These are phyloP conservation scores for Nematodospora valgi DNA, from an alignment of 805 yeast genomes.

Conservation along the genomic window DNA sequence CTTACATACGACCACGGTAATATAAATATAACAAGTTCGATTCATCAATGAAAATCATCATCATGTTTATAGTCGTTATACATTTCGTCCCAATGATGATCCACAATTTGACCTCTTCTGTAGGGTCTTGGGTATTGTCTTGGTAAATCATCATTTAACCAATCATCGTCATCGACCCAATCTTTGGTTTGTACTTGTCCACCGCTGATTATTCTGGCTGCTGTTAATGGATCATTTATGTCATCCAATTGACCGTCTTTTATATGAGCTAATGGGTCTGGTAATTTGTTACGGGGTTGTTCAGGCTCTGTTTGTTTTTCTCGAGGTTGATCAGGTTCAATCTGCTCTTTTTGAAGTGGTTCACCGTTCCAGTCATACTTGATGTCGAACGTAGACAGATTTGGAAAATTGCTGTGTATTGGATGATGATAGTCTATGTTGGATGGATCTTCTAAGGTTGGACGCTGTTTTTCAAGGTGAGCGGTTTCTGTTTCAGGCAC, in stretches of 20 bases:
- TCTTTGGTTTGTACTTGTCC: slow-evolving; percentile 31
- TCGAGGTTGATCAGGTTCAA: neutral
- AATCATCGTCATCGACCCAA: slow-evolving; percentile 34
- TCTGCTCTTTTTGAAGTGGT: slow-evolving; percentile 1
- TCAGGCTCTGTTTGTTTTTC: slow-evolving; percentile 1
- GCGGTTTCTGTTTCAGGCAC: neutral
- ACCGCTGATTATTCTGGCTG: slow-evolving; percentile 40
- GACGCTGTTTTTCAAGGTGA: neutral
- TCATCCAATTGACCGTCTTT: slow-evolving; percentile 34
- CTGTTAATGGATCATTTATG: slow-evolving; percentile 30
- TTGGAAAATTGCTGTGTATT: slow-evolving; percentile 3
- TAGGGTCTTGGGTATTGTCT: slow-evolving; percentile 3
- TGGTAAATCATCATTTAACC: slow-evolving; percentile 9
- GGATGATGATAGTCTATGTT: slow-evolving; percentile 14
- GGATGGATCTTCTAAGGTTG: neutral
- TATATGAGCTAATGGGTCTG: slow-evolving; percentile 44
- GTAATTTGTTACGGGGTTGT: slow-evolving; percentile 22
- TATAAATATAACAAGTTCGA: too few species aligned
- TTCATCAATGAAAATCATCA: slow-evolving; percentile 28
- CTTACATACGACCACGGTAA: too few species aligned
- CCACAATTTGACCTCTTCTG: slow-evolving; percentile 16
- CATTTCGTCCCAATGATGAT: slow-evolving; percentile 33
- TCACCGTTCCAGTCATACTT: slow-evolving; percentile 1
- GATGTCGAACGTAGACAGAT: neutral
- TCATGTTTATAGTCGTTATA: slow-evolving; percentile 42